phyloP scores from a whole-genome alignment of 2,329 filamentous ascomycete genomes.

The Aspergillus fischeri region DNA sequence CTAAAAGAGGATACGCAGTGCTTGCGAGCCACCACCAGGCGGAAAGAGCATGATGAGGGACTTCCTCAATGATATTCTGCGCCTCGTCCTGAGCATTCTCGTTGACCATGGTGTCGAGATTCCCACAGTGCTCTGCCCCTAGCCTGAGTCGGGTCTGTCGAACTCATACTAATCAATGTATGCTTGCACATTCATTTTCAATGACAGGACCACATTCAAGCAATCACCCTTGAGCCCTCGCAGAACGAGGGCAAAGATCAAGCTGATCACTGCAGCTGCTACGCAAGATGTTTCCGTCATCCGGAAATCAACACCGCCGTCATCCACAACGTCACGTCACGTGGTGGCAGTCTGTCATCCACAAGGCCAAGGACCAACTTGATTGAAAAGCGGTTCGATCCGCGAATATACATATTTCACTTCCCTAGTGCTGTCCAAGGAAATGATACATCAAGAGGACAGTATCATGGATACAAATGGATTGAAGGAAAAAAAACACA shows the following conservation, averaged over 20 bases:
- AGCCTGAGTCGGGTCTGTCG: neutral
- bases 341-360: neutral
- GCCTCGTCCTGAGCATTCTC: neutral
- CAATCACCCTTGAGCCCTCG: neutral
- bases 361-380: neutral
- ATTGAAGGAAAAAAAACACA: neutral
- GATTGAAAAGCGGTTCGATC: neutral
- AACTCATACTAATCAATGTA: neutral
- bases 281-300: neutral
- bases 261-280: neutral
- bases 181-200: neutral
- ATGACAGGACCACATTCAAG: neutral
- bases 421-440: neutral
- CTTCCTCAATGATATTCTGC: conserved; percentile 1
- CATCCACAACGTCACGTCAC: neutral
- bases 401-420: neutral
- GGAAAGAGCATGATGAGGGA: conserved; percentile 19
- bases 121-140: neutral
- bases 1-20: conserved; percentile 55
- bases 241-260: neutral
- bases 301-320: neutral
- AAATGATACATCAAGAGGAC: neutral
- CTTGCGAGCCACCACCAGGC: conserved; percentile 58
- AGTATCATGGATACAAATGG: neutral
- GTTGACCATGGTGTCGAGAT: neutral